phyloP scores from a whole-genome alignment of 2,329 filamentous ascomycete genomes.

The Sphaerulina vaccinii region DNA sequence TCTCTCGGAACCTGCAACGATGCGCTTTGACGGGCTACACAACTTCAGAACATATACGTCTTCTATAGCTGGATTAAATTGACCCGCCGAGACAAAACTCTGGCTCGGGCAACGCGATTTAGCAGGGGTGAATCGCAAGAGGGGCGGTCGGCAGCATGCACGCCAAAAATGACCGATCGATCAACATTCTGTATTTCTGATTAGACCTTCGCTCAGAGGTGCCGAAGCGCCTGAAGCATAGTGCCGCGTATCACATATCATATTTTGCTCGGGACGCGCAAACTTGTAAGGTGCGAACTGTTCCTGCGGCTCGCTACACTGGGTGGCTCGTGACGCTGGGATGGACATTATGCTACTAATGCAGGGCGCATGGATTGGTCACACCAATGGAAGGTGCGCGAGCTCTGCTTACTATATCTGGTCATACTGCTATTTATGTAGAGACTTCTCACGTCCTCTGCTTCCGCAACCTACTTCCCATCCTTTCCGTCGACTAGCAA shows the following conservation, averaged over 20 bases:
- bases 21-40: background rate
- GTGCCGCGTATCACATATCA: background rate
- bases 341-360: background rate
- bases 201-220: background rate
- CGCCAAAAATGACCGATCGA: background rate
- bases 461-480: no score
- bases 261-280: background rate
- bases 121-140: background rate
- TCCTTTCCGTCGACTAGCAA: no score
- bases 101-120: background rate
- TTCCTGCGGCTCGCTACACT: background rate
- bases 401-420: no score
- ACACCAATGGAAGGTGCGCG: no score
- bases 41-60: background rate
- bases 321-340: background rate
- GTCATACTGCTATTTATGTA: no score
- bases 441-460: no score
- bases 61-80: background rate
- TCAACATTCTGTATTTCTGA: background rate
- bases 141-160: background rate
- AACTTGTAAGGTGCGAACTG: background rate
- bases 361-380: no score
- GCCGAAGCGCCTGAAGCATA: background rate
- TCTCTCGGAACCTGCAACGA: background rate
- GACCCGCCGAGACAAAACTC: background rate